Base-by-base conservation (phyloP, 2,329 filamentous ascomycete species). In the Penicillium digitatum region DNA sequence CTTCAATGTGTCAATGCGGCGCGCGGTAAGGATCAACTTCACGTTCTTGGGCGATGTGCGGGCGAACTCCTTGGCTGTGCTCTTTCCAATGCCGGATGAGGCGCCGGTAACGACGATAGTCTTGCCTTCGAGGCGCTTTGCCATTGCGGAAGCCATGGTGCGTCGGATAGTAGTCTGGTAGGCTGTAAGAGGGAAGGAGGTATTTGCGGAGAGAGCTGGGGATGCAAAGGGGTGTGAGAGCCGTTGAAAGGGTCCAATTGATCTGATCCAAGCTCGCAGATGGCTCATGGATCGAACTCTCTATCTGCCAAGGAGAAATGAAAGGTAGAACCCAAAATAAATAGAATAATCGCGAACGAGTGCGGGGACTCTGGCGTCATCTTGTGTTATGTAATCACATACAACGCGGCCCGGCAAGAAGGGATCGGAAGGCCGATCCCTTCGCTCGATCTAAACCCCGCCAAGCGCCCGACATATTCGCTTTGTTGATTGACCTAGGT, bases 101-200 rank as follows among this genome's bases (percentile, higher is more conserved):
- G 94, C 94, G 54, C 94, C 94, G 5, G 94, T 97, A 60, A 99
- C 83, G 54, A 97, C 76, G 56, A 97, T 80, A 5, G 91, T 97
- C 79, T 97, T 97, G 82, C 91, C 91, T 68, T 88, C 82, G 57
- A 99, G 89, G 78, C 93, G 91, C 74, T 90, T 88, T 60, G 82
- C 82, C 76, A 88, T 85, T 69, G 87, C 85, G 37, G 89, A 83
- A 24, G 81, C 75, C 84, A 87, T 87, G 54, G 74, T 82, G 66
- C 80, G 72, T 67, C 58, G 64, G 20, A 66, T 37, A 45, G 60
- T 63, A 54, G 58, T 48, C 22, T 61, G 57, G 40, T 67, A 61
- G 37, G 62, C n/a, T 2, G 61, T 45, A 35, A 59, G 49, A 35
- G 45, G 49, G 48, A 69, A 62, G n/a, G 56, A 58, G 50, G 54